Evolutionary conservation across 257 asterid genomes (phyloP).

Genomic region (Solanum chaucha): DNA sequence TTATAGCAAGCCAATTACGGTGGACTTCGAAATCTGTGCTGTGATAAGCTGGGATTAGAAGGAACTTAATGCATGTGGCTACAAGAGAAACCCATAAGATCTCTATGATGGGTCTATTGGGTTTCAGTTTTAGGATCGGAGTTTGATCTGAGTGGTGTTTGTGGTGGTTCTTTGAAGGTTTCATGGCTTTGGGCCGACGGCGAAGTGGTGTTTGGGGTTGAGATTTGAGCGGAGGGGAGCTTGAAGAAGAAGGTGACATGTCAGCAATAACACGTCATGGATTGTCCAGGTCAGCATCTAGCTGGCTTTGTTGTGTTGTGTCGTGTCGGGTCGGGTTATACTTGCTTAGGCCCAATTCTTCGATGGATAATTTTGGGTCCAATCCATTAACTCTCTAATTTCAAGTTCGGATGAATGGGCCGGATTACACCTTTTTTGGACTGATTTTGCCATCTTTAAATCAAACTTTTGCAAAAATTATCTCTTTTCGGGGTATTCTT

Average conservation of each 20-base stretch:
- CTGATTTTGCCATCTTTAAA: not conserved
- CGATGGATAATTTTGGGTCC: not conserved
- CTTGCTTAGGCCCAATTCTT: not conserved
- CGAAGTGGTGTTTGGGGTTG: not conserved
- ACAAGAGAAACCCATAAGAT: conserved; percentile 56
- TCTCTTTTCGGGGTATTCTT: not conserved
- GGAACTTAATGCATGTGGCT: conserved; percentile 54
- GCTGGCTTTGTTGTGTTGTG: not conserved
- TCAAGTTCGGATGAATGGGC: not conserved
- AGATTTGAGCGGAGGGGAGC: not conserved
- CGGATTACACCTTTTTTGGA: not conserved
- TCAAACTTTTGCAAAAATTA: not conserved
- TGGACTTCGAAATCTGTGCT: conserved; percentile 96
- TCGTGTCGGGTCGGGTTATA: not conserved
- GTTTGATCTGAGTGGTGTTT: not conserved
- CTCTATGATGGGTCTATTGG: not conserved
- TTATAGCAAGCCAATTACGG: conserved; percentile 85
- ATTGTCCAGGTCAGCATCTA: not conserved
- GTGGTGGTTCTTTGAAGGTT: conserved; percentile 13
- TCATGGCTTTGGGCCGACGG: conserved; percentile 24
- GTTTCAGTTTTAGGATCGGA: not conserved
- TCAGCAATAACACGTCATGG: not conserved
- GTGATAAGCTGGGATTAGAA: conserved; percentile 77
- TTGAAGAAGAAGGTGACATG: not conserved
- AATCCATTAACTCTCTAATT: not conserved